Evolutionary conservation across 1,284 basidiomycete species (phyloP).

Genomic region (Tilletiaria anomala): DNA sequence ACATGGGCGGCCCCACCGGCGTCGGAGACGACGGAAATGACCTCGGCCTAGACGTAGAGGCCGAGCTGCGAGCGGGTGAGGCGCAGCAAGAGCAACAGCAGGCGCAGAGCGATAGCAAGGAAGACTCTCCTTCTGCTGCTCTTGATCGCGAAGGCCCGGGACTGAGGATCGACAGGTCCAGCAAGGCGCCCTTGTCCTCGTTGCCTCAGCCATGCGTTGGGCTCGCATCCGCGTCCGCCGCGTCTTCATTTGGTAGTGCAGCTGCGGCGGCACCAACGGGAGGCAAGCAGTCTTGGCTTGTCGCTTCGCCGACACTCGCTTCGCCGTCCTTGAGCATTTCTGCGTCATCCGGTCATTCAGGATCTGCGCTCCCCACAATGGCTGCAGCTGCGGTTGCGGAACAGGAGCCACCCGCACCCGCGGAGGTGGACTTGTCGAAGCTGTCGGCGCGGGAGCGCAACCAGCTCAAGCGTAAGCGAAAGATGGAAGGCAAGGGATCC

Average conservation of each 20-base stretch:
- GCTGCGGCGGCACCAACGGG: not conserved
- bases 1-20: not conserved
- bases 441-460: constrained; percentile 64
- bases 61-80: too few relatives aligned
- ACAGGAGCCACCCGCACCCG: too few relatives aligned
- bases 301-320: constrained; percentile 3
- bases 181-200: not conserved
- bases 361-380: too few relatives aligned
- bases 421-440: constrained; percentile 14
- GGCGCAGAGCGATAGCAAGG: not conserved
- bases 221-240: not conserved
- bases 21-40: too few relatives aligned
- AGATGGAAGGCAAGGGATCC: constrained; percentile 57
- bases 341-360: too few relatives aligned
- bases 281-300: not conserved
- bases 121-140: not conserved
- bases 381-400: too few relatives aligned
- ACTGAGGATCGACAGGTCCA: not conserved
- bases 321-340: too few relatives aligned
- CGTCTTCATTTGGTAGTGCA: not conserved
- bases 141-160: not conserved
- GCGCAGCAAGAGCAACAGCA: too few relatives aligned
- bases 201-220: constrained; percentile 45
- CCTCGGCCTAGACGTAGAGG: not conserved
- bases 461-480: constrained; percentile 76